Evolutionary conservation across 441 rosid genomes (phyloP), one percentile per base, ranked within the genome.

Genomic region (Adansonia gregorii): DNA sequence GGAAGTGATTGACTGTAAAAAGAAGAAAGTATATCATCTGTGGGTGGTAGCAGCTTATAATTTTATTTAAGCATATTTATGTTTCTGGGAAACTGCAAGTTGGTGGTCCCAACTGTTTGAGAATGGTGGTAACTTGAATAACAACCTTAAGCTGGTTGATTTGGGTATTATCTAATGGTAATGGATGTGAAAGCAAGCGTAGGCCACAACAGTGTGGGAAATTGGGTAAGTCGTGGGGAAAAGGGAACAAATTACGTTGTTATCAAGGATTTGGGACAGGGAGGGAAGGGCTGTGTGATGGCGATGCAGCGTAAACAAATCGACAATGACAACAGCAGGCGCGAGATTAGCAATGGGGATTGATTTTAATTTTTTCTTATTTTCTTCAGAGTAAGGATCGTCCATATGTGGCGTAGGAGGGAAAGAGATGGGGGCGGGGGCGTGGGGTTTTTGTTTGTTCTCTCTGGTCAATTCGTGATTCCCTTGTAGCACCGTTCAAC

Each of bases 1-100:
- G 74, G 39, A 55, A 58, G 56, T 75, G 79, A 78, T 81, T 61
- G 5, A 71, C 52, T 68, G 85, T 80, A 60, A 51, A 81, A 48
- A 78, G 1, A 17, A 31, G 27, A 59, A 55, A 8, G 45, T 41
- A 41, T 3, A 17, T 24, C 6, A 61, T 15, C 20, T 54, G n/a
- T 54, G 8, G 22, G 17, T 55, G 59, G 9, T 55, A 6, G 59
- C 12, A 35, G 65, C 14, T 20, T 58, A 19, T 7, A 19, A 6
- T 6, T 56, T 5, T 17, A n/a, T 5, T 6, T 7, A 20, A 22
- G 31, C 31, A 20, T 19, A 20, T 6, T 2, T 8, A 2, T 17
- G 14, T n/a, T 65, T 39, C 24, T 41, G 51, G 49, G 67, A 31
- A 63, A 61, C 2, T 12, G 67, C 0, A 63, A 52, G 0, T 35